phyloP scores from a whole-genome alignment of 371 early-diverging fungal species.

The Syncephalastrum racemosum region DNA sequence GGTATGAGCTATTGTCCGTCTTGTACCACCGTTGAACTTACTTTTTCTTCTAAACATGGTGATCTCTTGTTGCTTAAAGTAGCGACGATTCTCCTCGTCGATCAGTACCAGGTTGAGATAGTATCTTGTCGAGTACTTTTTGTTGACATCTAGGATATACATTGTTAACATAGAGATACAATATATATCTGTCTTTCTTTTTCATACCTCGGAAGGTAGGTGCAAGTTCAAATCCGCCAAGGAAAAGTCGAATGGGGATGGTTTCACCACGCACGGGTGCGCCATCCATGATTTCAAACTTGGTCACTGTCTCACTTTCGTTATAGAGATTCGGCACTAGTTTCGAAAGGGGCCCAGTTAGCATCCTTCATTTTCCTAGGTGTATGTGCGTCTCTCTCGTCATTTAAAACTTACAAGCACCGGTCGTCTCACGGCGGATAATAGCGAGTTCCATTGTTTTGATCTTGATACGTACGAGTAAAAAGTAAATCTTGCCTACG shows the following conservation, averaged over 20 bases:
- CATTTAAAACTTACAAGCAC: slow-evolving; percentile 52
- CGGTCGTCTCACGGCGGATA: slow-evolving; percentile 96
- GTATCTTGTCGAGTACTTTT: slow-evolving; percentile 95
- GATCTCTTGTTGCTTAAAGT: slow-evolving; percentile 97
- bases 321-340: slow-evolving; percentile 93
- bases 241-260: slow-evolving; percentile 95
- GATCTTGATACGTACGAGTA: slow-evolving; percentile 98
- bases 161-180: neutral
- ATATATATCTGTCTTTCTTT: neutral
- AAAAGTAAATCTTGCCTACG: slow-evolving; percentile 97
- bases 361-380: neutral
- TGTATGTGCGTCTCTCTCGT: neutral
- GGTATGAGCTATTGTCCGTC: neutral
- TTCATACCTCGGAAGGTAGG: slow-evolving; percentile 70
- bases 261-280: slow-evolving; percentile 98
- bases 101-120: slow-evolving; percentile 95
- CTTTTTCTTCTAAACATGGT: slow-evolving; percentile 75
- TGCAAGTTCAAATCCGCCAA: slow-evolving; percentile 95
- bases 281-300: slow-evolving; percentile 99
- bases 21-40: slow-evolving; percentile 13
- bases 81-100: slow-evolving; percentile 97
- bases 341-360: no score
- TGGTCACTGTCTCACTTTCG: slow-evolving; percentile 97
- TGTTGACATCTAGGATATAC: slow-evolving; percentile 74
- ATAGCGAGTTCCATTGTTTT: slow-evolving; percentile 99